Evolutionary conservation across 768 basidiomycete species (phyloP).

Genomic region (Auriscalpium orientale): DNA sequence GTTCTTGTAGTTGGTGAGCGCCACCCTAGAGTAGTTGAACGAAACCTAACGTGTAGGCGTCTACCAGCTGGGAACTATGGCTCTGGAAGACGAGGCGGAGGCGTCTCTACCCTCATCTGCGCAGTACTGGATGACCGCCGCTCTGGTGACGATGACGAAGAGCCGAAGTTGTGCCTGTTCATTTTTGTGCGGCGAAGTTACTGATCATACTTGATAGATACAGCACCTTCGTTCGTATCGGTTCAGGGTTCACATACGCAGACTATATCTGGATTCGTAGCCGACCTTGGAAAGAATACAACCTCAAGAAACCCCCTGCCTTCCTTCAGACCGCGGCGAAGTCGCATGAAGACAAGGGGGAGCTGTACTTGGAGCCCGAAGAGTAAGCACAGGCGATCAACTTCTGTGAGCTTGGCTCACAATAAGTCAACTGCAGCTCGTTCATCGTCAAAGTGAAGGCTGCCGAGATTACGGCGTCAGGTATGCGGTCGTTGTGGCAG

Average conservation of each 20-base stretch:
- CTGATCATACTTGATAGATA: slow-evolving; percentile 43
- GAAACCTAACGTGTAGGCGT: not conserved
- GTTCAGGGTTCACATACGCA: slow-evolving; percentile 77
- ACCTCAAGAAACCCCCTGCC: slow-evolving; percentile 61
- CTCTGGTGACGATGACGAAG: slow-evolving; percentile 46
- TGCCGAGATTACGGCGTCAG: slow-evolving; percentile 76
- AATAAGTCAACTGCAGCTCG: slow-evolving; percentile 47
- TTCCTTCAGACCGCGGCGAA: slow-evolving; percentile 60
- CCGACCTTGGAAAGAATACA: slow-evolving; percentile 79
- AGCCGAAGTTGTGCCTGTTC: slow-evolving; percentile 44
- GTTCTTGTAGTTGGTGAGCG: slow-evolving; percentile 81
- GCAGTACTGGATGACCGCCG: slow-evolving; percentile 77
- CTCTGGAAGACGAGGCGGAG: slow-evolving; percentile 75
- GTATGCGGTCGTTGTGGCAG: slow-evolving; percentile 29
- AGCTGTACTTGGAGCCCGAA: slow-evolving; percentile 83
- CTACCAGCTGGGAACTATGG: slow-evolving; percentile 82
- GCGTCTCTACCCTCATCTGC: slow-evolving; percentile 84
- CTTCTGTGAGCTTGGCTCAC: not conserved
- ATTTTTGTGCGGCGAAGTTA: too few species aligned
- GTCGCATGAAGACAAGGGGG: slow-evolving; percentile 73
- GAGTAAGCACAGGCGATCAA: slow-evolving; percentile 44
- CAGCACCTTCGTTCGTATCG: slow-evolving; percentile 82
- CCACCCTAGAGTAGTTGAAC: not conserved
- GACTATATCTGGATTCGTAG: slow-evolving; percentile 82
- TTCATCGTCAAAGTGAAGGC: slow-evolving; percentile 93